These are phyloP conservation scores for Zostera marina DNA, from an alignment of 116 monocot genomes.

Conservation along the genomic window DNA sequence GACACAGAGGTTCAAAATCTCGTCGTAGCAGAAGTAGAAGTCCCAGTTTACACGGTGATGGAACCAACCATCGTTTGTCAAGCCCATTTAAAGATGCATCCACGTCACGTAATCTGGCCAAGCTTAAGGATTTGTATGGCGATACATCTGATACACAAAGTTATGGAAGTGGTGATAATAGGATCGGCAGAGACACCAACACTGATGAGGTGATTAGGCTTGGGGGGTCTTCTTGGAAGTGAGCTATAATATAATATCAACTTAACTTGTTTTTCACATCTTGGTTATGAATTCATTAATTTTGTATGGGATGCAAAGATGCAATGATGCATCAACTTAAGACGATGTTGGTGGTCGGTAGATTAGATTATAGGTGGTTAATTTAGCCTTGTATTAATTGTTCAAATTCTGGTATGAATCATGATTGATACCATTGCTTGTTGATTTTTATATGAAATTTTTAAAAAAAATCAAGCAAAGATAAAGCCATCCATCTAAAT, in stretches of 20 bases:
- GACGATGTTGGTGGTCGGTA: too few species aligned
- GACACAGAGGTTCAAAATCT: conserved; percentile 15
- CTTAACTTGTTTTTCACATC: neutral
- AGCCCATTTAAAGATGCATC: conserved; percentile 36
- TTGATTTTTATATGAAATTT: too few species aligned
- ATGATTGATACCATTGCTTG: too few species aligned
- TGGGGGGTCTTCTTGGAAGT: conserved; percentile 71
- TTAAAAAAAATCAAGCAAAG: too few species aligned
- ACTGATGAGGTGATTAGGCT: conserved; percentile 74
- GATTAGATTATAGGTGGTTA: too few species aligned
- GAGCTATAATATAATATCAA: neutral
- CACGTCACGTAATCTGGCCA: conserved; percentile 50
- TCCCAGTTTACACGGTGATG: conserved; percentile 14
- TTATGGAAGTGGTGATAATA: conserved; percentile 18
- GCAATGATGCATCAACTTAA: too few species aligned
- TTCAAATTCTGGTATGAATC: too few species aligned
- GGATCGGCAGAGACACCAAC: conserved; percentile 25
- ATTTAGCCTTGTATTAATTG: too few species aligned
- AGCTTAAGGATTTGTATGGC: conserved; percentile 83
- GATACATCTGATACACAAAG: conserved; percentile 32
- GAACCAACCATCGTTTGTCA: neutral
- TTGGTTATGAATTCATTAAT: too few species aligned
- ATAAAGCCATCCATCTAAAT: too few species aligned
- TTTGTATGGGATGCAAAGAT: too few species aligned
- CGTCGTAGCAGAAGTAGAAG: conserved; percentile 34